These are phyloP conservation scores for Symbiodinium natans DNA, from an alignment of 73 alveolate genomes.

Conservation along the genomic window DNA sequence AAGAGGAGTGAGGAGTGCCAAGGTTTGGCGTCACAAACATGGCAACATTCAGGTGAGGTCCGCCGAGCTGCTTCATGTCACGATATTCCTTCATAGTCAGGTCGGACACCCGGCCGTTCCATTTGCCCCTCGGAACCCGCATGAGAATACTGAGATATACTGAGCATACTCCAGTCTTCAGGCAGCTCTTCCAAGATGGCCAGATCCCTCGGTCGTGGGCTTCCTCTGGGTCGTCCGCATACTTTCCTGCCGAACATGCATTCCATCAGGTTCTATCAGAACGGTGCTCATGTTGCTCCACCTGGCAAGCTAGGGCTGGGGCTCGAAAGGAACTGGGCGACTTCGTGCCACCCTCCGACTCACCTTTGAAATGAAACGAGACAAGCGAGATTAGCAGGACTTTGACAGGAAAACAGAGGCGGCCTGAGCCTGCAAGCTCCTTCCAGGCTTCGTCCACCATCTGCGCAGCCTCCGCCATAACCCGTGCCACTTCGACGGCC, in stretches of 20 bases:
- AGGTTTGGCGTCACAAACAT: not conserved
- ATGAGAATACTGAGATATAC: not conserved
- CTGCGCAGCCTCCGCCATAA: conserved; percentile 73
- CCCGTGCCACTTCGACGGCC: conserved; percentile 82
- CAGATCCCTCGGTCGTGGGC: not conserved
- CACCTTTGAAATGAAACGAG: not conserved
- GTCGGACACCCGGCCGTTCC: conserved; percentile 91
- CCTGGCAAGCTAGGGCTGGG: not conserved
- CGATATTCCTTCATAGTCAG: conserved; percentile 84
- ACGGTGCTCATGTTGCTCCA: too few species aligned
- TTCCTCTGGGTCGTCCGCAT: not conserved
- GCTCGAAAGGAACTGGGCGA: conserved; percentile 74
- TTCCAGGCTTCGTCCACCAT: conserved; percentile 80
- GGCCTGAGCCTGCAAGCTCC: conserved; percentile 58
- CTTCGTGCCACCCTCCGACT: conserved; percentile 14
- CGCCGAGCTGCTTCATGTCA: conserved; percentile 52
- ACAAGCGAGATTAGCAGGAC: not conserved
- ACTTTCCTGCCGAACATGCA: not conserved
- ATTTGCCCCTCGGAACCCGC: conserved; percentile 40
- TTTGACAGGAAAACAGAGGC: not conserved
- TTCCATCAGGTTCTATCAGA: too few species aligned
- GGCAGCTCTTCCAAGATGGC: not conserved
- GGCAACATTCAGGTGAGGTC: not conserved
- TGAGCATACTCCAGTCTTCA: not conserved
- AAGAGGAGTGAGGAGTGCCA: not conserved